These are phyloP conservation scores for Leucosporidium scottii DNA, from an alignment of 768 basidiomycete species.

Conservation along the genomic window DNA sequence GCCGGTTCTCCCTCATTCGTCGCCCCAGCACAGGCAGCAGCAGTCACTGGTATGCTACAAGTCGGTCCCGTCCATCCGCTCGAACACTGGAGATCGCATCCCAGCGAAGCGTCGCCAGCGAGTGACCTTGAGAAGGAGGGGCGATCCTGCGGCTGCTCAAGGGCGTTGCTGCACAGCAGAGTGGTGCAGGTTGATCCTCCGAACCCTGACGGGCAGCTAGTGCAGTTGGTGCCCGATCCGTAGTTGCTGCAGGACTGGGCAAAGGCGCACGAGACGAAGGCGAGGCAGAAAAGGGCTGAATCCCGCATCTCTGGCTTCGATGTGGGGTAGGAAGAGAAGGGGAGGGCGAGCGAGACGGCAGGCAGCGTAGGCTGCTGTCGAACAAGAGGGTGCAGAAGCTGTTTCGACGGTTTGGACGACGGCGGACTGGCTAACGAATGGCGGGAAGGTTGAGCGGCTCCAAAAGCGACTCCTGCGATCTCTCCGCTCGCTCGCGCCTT, in stretches of 20 bases:
- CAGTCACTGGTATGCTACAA: slow-evolving; percentile 66
- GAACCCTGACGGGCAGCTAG: slow-evolving; percentile 75
- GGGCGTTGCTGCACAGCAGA: slow-evolving; percentile 72
- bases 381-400: no score
- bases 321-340: no score
- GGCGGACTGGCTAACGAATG: not conserved
- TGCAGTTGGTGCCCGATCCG: slow-evolving; percentile 54
- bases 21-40: slow-evolving; percentile 62
- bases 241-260: slow-evolving; percentile 58
- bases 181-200: slow-evolving; percentile 63
- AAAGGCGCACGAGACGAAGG: no score
- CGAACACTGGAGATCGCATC: slow-evolving; percentile 42
- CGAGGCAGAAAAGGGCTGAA: no score
- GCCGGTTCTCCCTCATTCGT: slow-evolving; percentile 37
- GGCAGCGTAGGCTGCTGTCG: no score
- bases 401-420: no score
- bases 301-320: no score
- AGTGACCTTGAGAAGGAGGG: slow-evolving; percentile 35
- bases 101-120: slow-evolving; percentile 10
- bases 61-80: slow-evolving; percentile 61
- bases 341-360: no score
- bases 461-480: no score
- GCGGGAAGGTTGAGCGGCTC: not conserved
- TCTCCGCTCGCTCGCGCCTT: no score
- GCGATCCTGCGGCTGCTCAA: slow-evolving; percentile 54